Percentiles rank a stretch among this genome's conserved stretches.
Conservation (phyloP, 1,139 yeast species). For the Casaregolazyma suthepensis region DNA sequence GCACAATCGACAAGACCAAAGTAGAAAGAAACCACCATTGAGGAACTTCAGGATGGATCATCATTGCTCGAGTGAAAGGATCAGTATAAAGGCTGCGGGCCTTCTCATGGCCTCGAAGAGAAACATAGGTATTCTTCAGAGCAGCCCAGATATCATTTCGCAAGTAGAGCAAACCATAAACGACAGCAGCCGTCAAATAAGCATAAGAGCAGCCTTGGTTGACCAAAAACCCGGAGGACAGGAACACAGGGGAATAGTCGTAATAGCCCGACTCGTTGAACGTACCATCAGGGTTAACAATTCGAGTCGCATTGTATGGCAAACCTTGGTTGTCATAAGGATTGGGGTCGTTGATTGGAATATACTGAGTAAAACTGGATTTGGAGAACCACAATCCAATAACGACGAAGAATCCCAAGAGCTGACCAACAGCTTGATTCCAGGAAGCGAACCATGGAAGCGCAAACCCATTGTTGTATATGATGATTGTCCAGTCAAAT, state of each 20-base stretch:
- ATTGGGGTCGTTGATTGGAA: conserved; percentile 46
- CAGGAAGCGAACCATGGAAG: conserved; percentile 36
- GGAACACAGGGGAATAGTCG: conserved; percentile 42
- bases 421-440: conserved; percentile 25
- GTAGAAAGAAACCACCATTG: conserved; percentile 49
- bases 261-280: conserved; percentile 26
- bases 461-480: conserved; percentile 14
- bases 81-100: conserved; percentile 32
- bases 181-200: conserved; percentile 9
- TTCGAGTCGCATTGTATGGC: conserved; percentile 36
- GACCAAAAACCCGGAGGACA: conserved; percentile 17
- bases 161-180: conserved; percentile 33
- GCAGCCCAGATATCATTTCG: not conserved
- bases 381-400: conserved; percentile 45
- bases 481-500: conserved; percentile 49
- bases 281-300: conserved; percentile 34
- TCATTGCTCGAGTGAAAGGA: conserved; percentile 54
- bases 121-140: conserved; percentile 25
- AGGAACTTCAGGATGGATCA: conserved; percentile 51
- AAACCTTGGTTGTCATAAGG: conserved; percentile 43
- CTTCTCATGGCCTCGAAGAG: conserved; percentile 1
- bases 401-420: conserved; percentile 11
- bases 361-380: conserved; percentile 44
- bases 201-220: conserved; percentile 2
- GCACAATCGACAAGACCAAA: conserved; percentile 40